Evolutionary conservation across 768 basidiomycete genomes (phyloP).

Genomic region (Porphyrellus cyaneotinctus): DNA sequence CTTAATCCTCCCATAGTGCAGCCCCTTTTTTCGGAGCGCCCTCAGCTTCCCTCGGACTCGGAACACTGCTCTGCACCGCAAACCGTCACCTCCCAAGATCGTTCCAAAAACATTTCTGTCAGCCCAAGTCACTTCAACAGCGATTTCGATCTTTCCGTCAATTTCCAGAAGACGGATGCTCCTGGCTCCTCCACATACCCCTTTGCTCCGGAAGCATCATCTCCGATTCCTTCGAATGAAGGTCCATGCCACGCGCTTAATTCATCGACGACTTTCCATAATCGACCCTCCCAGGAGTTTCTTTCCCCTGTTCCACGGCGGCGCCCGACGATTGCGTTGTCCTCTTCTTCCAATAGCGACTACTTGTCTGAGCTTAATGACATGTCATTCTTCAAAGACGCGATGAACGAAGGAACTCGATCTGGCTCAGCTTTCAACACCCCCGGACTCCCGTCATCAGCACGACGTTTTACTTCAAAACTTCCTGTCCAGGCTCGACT

Average conservation of each 20-base stretch:
- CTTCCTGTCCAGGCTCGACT: conserved; percentile 23
- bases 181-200: conserved; percentile 5
- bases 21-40: conserved; percentile 24
- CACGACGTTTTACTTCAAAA: conserved; percentile 31
- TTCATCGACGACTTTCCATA: conserved; percentile 6
- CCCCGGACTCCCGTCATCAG: conserved; percentile 28
- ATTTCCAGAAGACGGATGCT: conserved; percentile 3
- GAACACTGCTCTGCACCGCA: conserved; percentile 10
- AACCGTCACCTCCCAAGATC: conserved; percentile 9
- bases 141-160: conserved; percentile 7
- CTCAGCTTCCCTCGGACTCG: conserved; percentile 11
- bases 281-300: conserved; percentile 6
- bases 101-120: conserved; percentile 4
- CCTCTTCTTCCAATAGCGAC: conserved; percentile 2
- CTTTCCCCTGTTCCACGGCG: conserved; percentile 7
- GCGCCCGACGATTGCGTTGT: background rate
- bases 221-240: conserved; percentile 1
- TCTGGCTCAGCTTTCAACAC: conserved; percentile 8
- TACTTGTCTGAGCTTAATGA: conserved; percentile 16
- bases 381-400: conserved; percentile 12
- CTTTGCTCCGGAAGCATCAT: conserved; percentile 1
- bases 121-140: conserved; percentile 12
- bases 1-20: conserved; percentile 16
- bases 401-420: conserved; percentile 10
- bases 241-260: background rate